Evolutionary conservation across 1,284 basidiomycete genomes (phyloP).

Genomic region (Leccinum griseonigrum): DNA sequence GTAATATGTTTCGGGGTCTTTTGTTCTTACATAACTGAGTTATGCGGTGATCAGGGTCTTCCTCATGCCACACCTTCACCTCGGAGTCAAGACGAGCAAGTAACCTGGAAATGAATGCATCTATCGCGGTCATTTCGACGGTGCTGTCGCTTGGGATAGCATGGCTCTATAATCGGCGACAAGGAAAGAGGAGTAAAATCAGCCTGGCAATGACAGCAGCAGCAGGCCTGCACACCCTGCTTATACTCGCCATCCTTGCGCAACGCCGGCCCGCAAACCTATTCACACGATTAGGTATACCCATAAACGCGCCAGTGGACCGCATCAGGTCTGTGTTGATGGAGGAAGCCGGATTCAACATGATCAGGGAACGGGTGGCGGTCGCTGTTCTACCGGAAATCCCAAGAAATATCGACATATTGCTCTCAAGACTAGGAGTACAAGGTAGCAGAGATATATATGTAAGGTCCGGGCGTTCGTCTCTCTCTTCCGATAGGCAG

Average conservation of each 20-base stretch:
- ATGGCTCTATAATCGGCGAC: slow-evolving; percentile 19
- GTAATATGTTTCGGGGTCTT: slow-evolving; percentile 16
- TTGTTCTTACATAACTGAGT: neutral
- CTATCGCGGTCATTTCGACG: slow-evolving; percentile 14
- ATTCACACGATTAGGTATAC: slow-evolving; percentile 53
- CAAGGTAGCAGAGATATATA: slow-evolving; percentile 60
- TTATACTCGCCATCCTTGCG: slow-evolving; percentile 48
- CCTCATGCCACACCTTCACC: neutral
- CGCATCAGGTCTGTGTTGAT: slow-evolving; percentile 47
- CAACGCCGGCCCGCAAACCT: slow-evolving; percentile 58
- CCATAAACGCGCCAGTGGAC: slow-evolving; percentile 53
- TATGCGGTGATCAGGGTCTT: slow-evolving; percentile 17
- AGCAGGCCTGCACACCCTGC: slow-evolving; percentile 55
- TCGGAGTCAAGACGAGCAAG: neutral
- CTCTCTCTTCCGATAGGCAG: neutral
- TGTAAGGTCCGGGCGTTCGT: slow-evolving; percentile 45
- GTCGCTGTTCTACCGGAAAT: slow-evolving; percentile 32
- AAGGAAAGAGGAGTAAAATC: neutral
- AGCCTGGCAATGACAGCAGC: slow-evolving; percentile 22
- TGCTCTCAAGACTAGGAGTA: slow-evolving; percentile 56
- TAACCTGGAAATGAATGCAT: slow-evolving; percentile 9
- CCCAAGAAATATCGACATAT: slow-evolving; percentile 45
- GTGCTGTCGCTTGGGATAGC: slow-evolving; percentile 16
- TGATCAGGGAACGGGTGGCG: slow-evolving; percentile 1
- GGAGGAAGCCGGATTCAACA: slow-evolving; percentile 21